Conservation (phyloP, 495 filamentous ascomycete species). For the Daldinia loculata region DNA sequence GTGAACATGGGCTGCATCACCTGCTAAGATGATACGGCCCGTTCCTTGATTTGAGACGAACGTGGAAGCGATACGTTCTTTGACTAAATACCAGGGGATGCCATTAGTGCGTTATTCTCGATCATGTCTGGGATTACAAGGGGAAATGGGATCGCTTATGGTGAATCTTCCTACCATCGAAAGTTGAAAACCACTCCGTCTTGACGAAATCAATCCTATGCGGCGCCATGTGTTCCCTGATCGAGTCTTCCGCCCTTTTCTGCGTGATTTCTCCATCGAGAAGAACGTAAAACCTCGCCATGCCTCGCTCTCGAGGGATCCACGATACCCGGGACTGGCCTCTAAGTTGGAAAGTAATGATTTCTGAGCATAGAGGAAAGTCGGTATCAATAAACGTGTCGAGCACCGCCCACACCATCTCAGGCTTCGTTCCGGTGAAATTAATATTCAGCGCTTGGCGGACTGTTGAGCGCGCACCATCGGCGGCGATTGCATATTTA, state of each 20-base stretch:
- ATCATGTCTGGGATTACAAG: neutral
- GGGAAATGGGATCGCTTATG: neutral
- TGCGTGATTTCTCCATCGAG: slow-evolving; percentile 42
- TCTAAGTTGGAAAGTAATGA: slow-evolving; percentile 43
- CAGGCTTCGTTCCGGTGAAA: slow-evolving; percentile 43
- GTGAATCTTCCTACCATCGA: slow-evolving; percentile 32
- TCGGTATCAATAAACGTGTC: slow-evolving; percentile 44
- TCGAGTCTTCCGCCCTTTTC: slow-evolving; percentile 36
- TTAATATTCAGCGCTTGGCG: slow-evolving; percentile 25
- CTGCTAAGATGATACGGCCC: slow-evolving; percentile 55
- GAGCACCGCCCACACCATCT: slow-evolving; percentile 45
- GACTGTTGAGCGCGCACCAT: slow-evolving; percentile 39
- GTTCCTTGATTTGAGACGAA: slow-evolving; percentile 36
- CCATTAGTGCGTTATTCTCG: neutral
- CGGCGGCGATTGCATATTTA: slow-evolving; percentile 37
- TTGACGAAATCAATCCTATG: slow-evolving; percentile 35
- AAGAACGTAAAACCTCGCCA: slow-evolving; percentile 44
- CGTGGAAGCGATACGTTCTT: slow-evolving; percentile 38
- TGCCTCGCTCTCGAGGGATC: slow-evolving; percentile 42
- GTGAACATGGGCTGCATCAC: slow-evolving; percentile 62
- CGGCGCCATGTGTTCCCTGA: slow-evolving; percentile 40
- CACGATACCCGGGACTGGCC: slow-evolving; percentile 44
- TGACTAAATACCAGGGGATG: slow-evolving; percentile 25
- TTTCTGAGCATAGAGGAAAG: slow-evolving; percentile 41
- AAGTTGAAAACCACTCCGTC: slow-evolving; percentile 46